Conservation (phyloP, 495 filamentous ascomycete species). For the Usnea hakonensis region DNA sequence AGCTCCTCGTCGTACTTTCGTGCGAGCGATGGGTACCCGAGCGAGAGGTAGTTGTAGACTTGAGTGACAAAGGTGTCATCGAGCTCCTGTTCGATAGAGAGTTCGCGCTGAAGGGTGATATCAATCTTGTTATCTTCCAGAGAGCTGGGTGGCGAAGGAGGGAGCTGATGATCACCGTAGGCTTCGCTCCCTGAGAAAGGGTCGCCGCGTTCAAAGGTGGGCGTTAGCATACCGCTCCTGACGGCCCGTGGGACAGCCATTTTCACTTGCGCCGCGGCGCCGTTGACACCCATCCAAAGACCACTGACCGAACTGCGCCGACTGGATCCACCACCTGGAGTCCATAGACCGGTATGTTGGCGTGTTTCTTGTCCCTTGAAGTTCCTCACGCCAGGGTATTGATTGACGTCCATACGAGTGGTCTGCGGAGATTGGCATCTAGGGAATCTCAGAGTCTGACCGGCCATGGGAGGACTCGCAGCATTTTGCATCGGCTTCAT, state of each 20-base stretch:
- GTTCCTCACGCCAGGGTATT: slow-evolving; percentile 42
- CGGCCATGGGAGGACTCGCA: slow-evolving; percentile 75
- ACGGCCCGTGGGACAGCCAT: slow-evolving; percentile 10
- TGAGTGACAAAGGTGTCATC: slow-evolving; percentile 82
- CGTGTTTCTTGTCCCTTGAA: slow-evolving; percentile 5
- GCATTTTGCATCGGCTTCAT: slow-evolving; percentile 43
- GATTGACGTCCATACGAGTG: slow-evolving; percentile 66
- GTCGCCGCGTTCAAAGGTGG: slow-evolving; percentile 19
- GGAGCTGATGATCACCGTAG: slow-evolving; percentile 4
- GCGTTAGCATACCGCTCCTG: slow-evolving; percentile 24
- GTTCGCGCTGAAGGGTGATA: slow-evolving; percentile 42
- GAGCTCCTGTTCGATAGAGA: slow-evolving; percentile 58
- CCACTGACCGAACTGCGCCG: slow-evolving; percentile 38
- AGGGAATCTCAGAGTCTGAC: slow-evolving; percentile 64
- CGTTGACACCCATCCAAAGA: slow-evolving; percentile 62
- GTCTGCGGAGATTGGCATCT: slow-evolving; percentile 68
- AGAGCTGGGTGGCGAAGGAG: slow-evolving; percentile 13
- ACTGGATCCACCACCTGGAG: slow-evolving; percentile 23
- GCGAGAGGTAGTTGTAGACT: slow-evolving; percentile 90
- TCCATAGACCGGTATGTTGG: slow-evolving; percentile 38
- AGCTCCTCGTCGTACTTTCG: slow-evolving; percentile 76
- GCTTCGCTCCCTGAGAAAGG: slow-evolving; percentile 8
- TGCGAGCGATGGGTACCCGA: slow-evolving; percentile 81
- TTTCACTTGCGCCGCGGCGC: slow-evolving; percentile 9
- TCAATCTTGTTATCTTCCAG: slow-evolving; percentile 27